Evolutionary conservation across 2,329 filamentous ascomycete species (phyloP).

Genomic region (Colletotrichum filicis): DNA sequence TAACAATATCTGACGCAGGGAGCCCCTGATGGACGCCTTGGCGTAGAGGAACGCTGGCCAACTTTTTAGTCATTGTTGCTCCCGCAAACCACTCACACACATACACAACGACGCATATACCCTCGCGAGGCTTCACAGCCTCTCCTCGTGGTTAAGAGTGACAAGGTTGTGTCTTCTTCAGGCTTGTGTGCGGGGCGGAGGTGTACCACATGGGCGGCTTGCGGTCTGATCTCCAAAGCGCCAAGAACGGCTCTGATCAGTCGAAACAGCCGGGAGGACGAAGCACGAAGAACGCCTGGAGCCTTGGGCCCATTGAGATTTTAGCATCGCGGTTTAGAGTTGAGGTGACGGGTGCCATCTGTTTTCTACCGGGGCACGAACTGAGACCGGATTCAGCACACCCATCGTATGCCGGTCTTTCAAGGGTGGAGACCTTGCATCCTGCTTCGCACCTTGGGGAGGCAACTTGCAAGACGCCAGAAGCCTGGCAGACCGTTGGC

Average conservation of each 20-base stretch:
- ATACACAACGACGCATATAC: background rate
- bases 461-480: constrained; percentile 1
- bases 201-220: background rate
- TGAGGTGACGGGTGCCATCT: constrained; percentile 29
- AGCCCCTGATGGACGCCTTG: constrained; percentile 32
- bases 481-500: background rate
- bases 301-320: background rate
- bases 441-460: background rate
- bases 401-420: constrained; percentile 6
- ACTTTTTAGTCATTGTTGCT: background rate
- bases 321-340: background rate
- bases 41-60: background rate
- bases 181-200: background rate
- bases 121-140: background rate
- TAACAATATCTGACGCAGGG: constrained; percentile 19
- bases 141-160: background rate
- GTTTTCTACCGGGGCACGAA: constrained; percentile 13
- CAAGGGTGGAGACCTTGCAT: constrained; percentile 15
- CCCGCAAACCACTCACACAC: background rate
- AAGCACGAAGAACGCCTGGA: constrained; percentile 4
- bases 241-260: constrained; percentile 34
- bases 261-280: constrained; percentile 27
- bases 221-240: constrained; percentile 23
- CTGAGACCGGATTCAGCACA: constrained; percentile 24
- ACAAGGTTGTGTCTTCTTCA: constrained; percentile 2